Conservation (phyloP, 257 asterid genomes). For the Cordia subcordata region DNA sequence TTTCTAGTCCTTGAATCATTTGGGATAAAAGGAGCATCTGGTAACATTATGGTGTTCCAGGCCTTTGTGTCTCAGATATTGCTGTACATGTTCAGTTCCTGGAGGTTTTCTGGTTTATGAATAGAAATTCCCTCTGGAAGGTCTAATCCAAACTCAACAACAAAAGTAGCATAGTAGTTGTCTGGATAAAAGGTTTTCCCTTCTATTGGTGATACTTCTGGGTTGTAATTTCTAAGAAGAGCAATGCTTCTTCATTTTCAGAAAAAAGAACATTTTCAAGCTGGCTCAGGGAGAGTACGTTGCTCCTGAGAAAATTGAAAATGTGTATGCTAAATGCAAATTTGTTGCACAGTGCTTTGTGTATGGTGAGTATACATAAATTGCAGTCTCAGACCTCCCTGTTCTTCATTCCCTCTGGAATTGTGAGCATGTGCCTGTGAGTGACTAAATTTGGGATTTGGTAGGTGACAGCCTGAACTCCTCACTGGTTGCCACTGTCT, state of each 20-base stretch:
- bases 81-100: background rate
- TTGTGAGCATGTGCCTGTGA: background rate
- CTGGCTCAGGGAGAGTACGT: conserved; percentile 96
- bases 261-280: conserved; percentile 95
- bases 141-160: no score
- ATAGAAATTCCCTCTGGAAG: no score
- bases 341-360: conserved; percentile 85
- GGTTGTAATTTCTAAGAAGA: no score
- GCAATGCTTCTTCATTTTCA: conserved; percentile 21
- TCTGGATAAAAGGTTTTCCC: no score
- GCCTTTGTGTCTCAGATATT: no score
- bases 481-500: conserved; percentile 51
- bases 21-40: no score
- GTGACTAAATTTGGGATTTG: conserved; percentile 3
- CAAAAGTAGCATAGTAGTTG: no score
- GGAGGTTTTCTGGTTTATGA: no score
- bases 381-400: background rate
- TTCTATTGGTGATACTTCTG: no score
- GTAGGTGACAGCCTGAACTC: conserved; percentile 73
- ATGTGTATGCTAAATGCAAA: conserved; percentile 85
- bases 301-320: conserved; percentile 96
- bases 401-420: background rate
- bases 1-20: no score
- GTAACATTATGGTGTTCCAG: no score
- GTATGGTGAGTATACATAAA: conserved; percentile 48